These are phyloP conservation scores for Carex pumila DNA, from an alignment of 176 grass and related monocot species.

Conservation along the genomic window DNA sequence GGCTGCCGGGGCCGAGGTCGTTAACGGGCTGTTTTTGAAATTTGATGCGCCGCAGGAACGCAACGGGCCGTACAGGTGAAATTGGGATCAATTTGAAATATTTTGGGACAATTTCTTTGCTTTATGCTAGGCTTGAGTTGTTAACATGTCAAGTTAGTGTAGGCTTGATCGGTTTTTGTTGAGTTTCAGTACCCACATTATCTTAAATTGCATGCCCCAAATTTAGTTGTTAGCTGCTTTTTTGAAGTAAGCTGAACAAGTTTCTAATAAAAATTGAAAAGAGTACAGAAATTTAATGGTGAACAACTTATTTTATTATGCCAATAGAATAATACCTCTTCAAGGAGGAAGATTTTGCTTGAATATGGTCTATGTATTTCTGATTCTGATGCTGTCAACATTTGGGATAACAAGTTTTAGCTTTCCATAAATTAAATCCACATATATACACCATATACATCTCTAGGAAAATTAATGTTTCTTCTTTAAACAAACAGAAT, in stretches of 20 bases:
- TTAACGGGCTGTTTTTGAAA: constrained; percentile 93
- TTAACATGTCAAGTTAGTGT: neutral
- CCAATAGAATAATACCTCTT: neutral
- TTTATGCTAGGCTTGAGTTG: neutral
- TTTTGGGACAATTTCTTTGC: neutral
- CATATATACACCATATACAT: neutral
- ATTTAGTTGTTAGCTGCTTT: neutral
- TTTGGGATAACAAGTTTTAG: neutral
- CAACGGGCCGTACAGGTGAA: constrained; percentile 45
- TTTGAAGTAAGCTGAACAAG: neutral
- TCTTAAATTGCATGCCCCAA: neutral
- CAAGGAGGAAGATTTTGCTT: too few species aligned
- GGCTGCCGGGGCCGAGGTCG: constrained; percentile 54
- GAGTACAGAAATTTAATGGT: neutral
- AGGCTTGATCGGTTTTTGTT: too few species aligned
- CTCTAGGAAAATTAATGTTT: neutral
- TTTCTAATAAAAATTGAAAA: neutral
- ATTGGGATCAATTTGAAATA: neutral
- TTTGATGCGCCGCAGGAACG: constrained; percentile 50
- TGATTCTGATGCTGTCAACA: neutral
- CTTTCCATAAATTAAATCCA: neutral
- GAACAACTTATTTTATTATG: neutral
- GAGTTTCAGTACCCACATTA: too few species aligned
- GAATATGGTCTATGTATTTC: too few species aligned
- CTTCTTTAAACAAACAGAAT: constrained; percentile 21